Conservation (phyloP, 2,329 filamentous ascomycete genomes). For the Diaporthe capsici region DNA sequence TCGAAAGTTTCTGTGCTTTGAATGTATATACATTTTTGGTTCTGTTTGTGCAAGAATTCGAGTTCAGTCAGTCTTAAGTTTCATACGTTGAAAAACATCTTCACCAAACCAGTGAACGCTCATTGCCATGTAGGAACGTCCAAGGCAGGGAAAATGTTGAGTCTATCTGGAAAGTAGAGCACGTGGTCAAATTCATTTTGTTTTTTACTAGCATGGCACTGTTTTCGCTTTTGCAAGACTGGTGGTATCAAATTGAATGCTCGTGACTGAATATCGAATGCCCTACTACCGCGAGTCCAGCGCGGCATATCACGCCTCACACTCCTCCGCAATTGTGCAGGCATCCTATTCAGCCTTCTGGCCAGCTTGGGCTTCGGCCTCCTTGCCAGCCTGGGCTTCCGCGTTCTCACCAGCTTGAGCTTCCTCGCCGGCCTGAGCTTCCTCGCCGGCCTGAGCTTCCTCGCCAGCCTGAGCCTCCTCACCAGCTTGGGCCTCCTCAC, state of each 20-base stretch:
- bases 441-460: background rate
- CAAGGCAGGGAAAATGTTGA: background rate
- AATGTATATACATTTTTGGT: no score
- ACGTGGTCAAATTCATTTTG: background rate
- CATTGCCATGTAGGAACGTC: background rate
- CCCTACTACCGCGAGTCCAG: constrained; percentile 17
- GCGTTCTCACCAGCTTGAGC: background rate
- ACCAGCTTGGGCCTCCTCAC: background rate
- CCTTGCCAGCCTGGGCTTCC: background rate
- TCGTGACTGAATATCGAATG: constrained; percentile 6
- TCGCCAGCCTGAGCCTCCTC: background rate
- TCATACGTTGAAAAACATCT: background rate
- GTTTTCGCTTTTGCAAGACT: background rate
- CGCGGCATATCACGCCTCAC: constrained; percentile 1
- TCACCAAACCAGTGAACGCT: background rate
- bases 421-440: background rate
- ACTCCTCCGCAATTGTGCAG: background rate
- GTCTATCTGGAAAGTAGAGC: background rate
- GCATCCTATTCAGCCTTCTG: background rate
- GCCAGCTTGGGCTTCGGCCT: background rate
- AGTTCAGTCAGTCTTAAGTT: background rate
- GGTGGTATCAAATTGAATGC: constrained; percentile 1
- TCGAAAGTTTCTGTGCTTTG: no score
- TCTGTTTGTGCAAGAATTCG: background rate
- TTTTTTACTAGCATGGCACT: background rate